phyloP scores from a whole-genome alignment of 108 stramenopile species.

The Cylindrotheca closterium region DNA sequence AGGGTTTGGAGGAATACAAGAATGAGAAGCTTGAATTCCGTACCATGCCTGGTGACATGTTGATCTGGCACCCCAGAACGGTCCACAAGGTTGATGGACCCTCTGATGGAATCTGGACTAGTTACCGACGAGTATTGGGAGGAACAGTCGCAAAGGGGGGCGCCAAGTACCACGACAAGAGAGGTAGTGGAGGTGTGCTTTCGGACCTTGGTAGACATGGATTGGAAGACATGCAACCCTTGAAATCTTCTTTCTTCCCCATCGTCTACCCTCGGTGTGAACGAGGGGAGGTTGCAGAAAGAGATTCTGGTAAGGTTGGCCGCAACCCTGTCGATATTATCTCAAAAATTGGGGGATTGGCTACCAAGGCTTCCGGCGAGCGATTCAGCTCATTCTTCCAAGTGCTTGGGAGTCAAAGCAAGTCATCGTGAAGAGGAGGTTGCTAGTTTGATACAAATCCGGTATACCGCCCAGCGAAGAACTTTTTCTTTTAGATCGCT shows the following conservation, averaged over 20 bases:
- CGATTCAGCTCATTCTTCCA: conserved; percentile 84
- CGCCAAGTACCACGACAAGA: conserved; percentile 77
- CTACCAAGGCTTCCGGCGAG: conserved; percentile 79
- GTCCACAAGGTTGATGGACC: conserved; percentile 95
- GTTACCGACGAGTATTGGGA: conserved; percentile 84
- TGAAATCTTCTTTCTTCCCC: conserved; percentile 83
- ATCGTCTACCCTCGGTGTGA: conserved; percentile 78
- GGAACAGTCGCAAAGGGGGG: conserved; percentile 84
- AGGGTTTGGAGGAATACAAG: conserved; percentile 78
- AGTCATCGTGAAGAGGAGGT: background rate
- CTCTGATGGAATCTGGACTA: conserved; percentile 85
- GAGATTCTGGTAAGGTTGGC: conserved; percentile 79
- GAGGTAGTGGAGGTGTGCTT: conserved; percentile 83
- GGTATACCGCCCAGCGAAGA: no score
- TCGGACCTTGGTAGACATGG: conserved; percentile 87
- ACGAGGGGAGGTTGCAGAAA: conserved; percentile 48
- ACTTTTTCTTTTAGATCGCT: no score
- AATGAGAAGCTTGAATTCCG: conserved; percentile 68
- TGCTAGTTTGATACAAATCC: no score
- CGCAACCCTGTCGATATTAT: conserved; percentile 76
- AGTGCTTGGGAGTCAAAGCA: conserved; percentile 64
- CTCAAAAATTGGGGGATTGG: conserved; percentile 79
- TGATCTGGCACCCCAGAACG: conserved; percentile 91
- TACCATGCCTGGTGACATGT: conserved; percentile 90
- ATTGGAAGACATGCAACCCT: conserved; percentile 60